Evolutionary conservation across 2,329 filamentous ascomycete genomes (phyloP), one percentile per base, ranked within the genome.

Genomic region (Epichloe brachyelytri): DNA sequence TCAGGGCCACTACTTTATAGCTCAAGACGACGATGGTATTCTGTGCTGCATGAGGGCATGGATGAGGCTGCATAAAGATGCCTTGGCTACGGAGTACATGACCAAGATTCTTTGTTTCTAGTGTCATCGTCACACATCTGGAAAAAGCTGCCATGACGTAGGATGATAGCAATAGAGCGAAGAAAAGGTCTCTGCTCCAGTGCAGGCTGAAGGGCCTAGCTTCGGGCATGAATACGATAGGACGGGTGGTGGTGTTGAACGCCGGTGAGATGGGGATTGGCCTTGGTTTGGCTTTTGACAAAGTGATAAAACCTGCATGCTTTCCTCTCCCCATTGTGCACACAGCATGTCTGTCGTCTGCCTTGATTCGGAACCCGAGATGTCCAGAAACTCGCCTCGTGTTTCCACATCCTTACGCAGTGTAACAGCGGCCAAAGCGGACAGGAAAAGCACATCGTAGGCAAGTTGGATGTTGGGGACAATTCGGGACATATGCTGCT

Each of bases 381-480:
- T 47, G 17, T 52, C 36, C 26, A 2, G 41, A 48, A 49, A 20
- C 26, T 17, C 34, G 26, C 26, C 20, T 30, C 26, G 39, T 40
- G 50, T 36, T 41, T 41, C 19, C 30, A 17, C 47, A 22, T 17
- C 43, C 20, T 26, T 17, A 40, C 20, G 47, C 39, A n/a, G 50
- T 49, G 50, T 43, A 49, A 52, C 46, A 26, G 41, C 50, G 50
- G 33, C 40, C 47, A 48, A 26, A 51, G 40, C 46, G 36, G 50
- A 36, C 46, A 41, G 36, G 34, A n/a, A 17, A 46, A 15, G 47
- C 39, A 20, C 22, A 45, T 26, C 14, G 20, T 20, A 19, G 26
- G 19, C 38, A 46, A 17, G 15, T 34, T 48, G 10, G 19, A 44
- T 40, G 51, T 26, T 38, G 46, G 46, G 33, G 46, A 52, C 43